A percentile compares a stretch with the other conserved stretches of the same genome.
phyloP scores from a whole-genome alignment of 352 stramenopile genomes.

The Phytophthora fragariae region DNA sequence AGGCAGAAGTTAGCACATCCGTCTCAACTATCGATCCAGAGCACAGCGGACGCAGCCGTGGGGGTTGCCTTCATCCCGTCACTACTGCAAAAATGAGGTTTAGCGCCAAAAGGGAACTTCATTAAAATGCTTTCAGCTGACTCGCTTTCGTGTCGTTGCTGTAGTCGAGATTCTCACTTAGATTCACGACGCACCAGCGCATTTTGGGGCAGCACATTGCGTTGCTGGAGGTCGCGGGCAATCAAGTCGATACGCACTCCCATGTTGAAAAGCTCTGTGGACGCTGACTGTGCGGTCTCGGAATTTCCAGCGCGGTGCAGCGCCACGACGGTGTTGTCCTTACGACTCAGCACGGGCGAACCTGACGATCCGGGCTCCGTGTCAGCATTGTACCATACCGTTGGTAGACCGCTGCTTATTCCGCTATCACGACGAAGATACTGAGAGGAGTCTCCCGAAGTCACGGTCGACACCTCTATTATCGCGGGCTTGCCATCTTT shows the following conservation, averaged over 20 bases:
- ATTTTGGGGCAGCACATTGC: conserved; percentile 33
- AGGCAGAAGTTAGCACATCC: conserved; percentile 35
- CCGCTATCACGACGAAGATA: conserved; percentile 20
- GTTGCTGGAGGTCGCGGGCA: conserved; percentile 34
- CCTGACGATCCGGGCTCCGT: conserved; percentile 73
- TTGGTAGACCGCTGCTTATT: conserved; percentile 34
- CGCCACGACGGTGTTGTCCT: conserved; percentile 72
- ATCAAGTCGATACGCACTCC: conserved; percentile 46
- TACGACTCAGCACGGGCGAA: conserved; percentile 62
- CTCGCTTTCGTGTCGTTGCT: not conserved
- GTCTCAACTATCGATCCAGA: conserved; percentile 34
- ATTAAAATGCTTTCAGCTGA: not conserved
- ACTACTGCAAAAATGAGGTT: conserved; percentile 35
- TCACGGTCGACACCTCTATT: conserved; percentile 41
- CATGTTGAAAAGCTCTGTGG: conserved; percentile 35
- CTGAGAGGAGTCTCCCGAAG: not conserved
- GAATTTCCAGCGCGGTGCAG: conserved; percentile 63
- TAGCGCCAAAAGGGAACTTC: not conserved
- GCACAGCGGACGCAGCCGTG: conserved; percentile 57
- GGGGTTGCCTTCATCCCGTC: conserved; percentile 53
- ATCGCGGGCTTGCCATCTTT: conserved; percentile 54
- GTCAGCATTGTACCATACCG: conserved; percentile 74
- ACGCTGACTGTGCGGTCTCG: conserved; percentile 48
- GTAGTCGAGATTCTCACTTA: no score
- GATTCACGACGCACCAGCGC: conserved; percentile 22